Percentiles rank a stretch among this genome's conserved stretches.
Evolutionary conservation across 306 rosid species (phyloP).

Genomic region (Fragaria nilgerrensis): DNA sequence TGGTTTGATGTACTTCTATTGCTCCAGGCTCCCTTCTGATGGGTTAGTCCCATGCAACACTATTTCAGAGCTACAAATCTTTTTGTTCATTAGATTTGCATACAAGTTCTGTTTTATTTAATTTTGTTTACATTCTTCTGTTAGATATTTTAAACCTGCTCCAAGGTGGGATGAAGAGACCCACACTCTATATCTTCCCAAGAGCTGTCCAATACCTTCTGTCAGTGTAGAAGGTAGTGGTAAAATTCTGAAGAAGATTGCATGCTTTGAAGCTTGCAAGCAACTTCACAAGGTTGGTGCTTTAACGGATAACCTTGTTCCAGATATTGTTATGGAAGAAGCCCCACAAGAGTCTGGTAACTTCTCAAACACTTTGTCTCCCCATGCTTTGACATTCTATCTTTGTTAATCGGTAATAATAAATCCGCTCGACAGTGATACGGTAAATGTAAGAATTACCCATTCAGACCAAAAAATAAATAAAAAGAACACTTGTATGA

Average conservation of each 20-base stretch:
- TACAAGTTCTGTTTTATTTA: neutral
- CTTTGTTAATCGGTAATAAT: too few relatives aligned
- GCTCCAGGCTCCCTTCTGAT: conserved; percentile 88
- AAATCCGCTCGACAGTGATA: neutral
- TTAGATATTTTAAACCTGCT: conserved; percentile 79
- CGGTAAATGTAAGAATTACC: too few relatives aligned
- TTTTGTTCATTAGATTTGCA: conserved; percentile 4
- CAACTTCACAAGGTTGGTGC: conserved; percentile 80
- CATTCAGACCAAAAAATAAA: too few relatives aligned
- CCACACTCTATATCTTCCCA: conserved; percentile 65
- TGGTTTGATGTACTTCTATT: conserved; percentile 60
- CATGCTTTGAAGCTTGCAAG: conserved; percentile 92
- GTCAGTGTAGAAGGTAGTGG: conserved; percentile 45
- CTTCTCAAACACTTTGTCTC: conserved; percentile 15
- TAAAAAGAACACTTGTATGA: neutral
- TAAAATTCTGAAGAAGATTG: conserved; percentile 52
- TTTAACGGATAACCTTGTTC: conserved; percentile 74
- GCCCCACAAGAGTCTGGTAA: conserved; percentile 54
- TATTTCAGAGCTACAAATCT: neutral
- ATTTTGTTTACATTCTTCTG: conserved; percentile 8
- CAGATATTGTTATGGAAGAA: conserved; percentile 58
- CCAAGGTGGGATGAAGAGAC: conserved; percentile 67
- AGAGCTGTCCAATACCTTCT: conserved; percentile 62
- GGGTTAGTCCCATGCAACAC: conserved; percentile 47
- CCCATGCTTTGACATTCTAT: conserved; percentile 1